Base-by-base conservation (phyloP, 2,329 filamentous ascomycete species). In the Monilinia fructicola region DNA sequence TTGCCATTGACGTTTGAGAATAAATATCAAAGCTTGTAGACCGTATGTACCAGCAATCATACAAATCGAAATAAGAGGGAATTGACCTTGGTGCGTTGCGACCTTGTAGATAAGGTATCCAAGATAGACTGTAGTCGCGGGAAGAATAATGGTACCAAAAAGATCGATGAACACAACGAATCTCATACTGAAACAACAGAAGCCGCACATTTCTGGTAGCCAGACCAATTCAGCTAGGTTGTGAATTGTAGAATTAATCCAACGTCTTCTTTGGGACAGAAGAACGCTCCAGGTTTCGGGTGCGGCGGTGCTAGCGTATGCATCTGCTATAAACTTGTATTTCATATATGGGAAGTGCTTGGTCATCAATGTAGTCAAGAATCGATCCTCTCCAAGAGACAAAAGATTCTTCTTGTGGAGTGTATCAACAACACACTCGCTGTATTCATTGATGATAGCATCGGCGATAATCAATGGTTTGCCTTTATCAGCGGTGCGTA, bases 231-330 rank as follows among this genome's bases (percentile, higher is more conserved):
- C 95, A 35, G 90, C 90, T 76, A 99, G 79, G 77, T 99, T 99
- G 83, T 99, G 95, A 69, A 99, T 90, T 12, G 95, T 99, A 1
- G 95, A 98, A 81, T 99, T 99, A 79, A 99, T 99, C 95, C 95
- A 99, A 77, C 95, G 90, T 82, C 95, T 93, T 84, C 95, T 89
- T 78, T 99, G 95, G n/a, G 95, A 99, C 42, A 99, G 83, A 73
- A 99, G 81, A 73, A 99, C 92, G 75, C 89, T 91, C 92, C 93
- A 99, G 31, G 90, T 91, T 75, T 98, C 93, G 2, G 95, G 95
- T 0, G 95, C 95, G 54, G 94, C 94, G 1, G 95, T 99, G 75
- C 91, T 89, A 72, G 93, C 96, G 78, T 93, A 95, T 10, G 95
- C 95, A 78, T 97, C 92, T 0, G 93, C 87, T 63, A 97, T 85